Conservation (phyloP, 306 rosid species). For the Arachis hypogaea region DNA sequence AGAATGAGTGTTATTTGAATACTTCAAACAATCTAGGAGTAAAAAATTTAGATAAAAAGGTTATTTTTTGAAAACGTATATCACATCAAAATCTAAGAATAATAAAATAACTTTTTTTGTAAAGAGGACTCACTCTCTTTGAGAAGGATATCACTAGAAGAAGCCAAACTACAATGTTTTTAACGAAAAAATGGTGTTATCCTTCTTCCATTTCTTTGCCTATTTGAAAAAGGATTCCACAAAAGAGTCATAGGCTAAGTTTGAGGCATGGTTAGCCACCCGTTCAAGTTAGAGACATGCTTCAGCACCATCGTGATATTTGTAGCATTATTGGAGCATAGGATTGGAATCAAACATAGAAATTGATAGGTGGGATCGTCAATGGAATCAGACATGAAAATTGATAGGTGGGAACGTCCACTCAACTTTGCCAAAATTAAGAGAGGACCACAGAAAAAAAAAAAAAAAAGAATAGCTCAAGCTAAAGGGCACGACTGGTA, state of each 20-base stretch:
- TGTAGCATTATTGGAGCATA: neutral
- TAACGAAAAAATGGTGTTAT: too few relatives aligned
- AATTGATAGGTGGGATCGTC: neutral
- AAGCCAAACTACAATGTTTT: too few relatives aligned
- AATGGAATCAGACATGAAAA: neutral
- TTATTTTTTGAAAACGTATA: too few relatives aligned
- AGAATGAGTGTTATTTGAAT: too few relatives aligned
- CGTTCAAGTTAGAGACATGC: conserved; percentile 8
- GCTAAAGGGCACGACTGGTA: neutral
- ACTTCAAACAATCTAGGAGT: too few relatives aligned
- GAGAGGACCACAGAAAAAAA: neutral
- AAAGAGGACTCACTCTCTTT: too few relatives aligned
- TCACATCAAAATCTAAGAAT: too few relatives aligned
- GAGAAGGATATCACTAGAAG: too few relatives aligned
- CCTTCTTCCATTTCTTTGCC: neutral
- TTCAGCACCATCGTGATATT: conserved; percentile 3
- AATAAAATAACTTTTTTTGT: too few relatives aligned
- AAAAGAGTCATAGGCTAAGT: neutral
- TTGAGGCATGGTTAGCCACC: conserved; percentile 3
- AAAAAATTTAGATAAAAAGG: too few relatives aligned
- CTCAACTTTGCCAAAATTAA: neutral
- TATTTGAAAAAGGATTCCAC: neutral
- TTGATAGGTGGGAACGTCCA: neutral
- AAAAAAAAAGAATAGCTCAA: neutral
- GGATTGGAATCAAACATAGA: neutral